phyloP scores from a whole-genome alignment of 495 filamentous ascomycete species.

The Pyrenopolyporus hunteri region DNA sequence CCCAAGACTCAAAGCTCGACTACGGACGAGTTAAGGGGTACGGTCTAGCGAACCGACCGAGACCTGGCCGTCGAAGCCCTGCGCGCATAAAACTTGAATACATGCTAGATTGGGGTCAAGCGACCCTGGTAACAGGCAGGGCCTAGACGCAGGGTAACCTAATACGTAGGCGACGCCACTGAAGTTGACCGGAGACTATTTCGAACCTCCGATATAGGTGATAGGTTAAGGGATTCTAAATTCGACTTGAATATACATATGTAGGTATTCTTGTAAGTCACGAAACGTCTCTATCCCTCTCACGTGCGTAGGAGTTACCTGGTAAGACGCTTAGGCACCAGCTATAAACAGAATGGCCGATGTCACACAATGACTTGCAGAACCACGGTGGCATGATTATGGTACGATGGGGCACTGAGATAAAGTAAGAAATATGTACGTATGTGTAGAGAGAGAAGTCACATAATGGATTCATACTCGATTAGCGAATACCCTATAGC shows the following conservation, averaged over 20 bases:
- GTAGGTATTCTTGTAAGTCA: no score
- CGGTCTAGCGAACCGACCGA: no score
- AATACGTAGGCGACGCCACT: not conserved
- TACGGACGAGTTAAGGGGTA: no score
- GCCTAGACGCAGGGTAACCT: not conserved
- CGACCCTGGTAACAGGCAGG: no score
- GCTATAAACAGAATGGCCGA: not conserved
- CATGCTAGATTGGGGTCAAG: not conserved
- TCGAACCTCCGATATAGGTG: not conserved
- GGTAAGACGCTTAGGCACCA: not conserved
- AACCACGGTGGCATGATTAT: conserved; percentile 16
- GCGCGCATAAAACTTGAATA: not conserved
- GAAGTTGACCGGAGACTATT: not conserved
- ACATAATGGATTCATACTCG: not conserved
- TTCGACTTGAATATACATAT: no score
- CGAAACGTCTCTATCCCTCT: no score
- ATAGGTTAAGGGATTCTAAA: no score
- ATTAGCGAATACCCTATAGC: conserved; percentile 2
- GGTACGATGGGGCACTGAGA: conserved; percentile 5
- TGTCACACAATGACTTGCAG: not conserved
- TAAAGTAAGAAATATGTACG: not conserved
- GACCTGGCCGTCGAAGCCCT: not conserved
- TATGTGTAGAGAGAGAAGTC: not conserved
- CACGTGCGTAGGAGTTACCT: not conserved
- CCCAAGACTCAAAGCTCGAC: no score